Conservation (phyloP, 1,284 basidiomycete species). For the Microbotryomycetes sp. region DNA sequence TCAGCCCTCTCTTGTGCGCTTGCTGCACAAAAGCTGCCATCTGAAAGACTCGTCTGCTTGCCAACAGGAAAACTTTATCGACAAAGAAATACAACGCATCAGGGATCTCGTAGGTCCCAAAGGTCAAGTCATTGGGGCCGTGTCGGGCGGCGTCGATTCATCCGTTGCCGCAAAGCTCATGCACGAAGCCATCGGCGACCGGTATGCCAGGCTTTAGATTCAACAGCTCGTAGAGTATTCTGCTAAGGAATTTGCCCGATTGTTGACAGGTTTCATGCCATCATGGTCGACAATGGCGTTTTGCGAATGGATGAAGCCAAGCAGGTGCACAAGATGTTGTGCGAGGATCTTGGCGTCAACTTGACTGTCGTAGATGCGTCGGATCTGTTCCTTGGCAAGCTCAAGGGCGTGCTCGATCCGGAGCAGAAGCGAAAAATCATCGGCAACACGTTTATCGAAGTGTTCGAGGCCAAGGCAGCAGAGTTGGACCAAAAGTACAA, state of each 20-base stretch:
- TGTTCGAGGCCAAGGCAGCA: slow-evolving; percentile 88
- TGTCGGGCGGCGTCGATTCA: slow-evolving; percentile 95
- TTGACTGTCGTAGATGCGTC: slow-evolving; percentile 94
- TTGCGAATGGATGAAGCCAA: slow-evolving; percentile 82
- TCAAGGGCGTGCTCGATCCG: slow-evolving; percentile 88
- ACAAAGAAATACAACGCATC: slow-evolving; percentile 92
- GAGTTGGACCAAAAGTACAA: slow-evolving; percentile 78
- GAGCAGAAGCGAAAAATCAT: slow-evolving; percentile 98
- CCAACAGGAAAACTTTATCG: slow-evolving; percentile 85
- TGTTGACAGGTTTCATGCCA: slow-evolving; percentile 81
- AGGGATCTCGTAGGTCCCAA: slow-evolving; percentile 89
- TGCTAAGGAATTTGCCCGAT: neutral
- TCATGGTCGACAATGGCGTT: slow-evolving; percentile 99
- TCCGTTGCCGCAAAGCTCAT: slow-evolving; percentile 98
- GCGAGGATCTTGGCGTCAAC: slow-evolving; percentile 89
- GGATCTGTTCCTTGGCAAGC: slow-evolving; percentile 80
- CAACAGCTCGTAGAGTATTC: neutral
- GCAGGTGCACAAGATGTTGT: slow-evolving; percentile 94
- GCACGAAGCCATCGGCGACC: slow-evolving; percentile 98
- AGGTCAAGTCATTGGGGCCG: slow-evolving; percentile 95
- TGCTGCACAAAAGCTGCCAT: neutral
- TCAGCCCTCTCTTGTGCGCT: slow-evolving; percentile 37
- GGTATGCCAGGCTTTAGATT: slow-evolving; percentile 47
- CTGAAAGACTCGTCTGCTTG: neutral
- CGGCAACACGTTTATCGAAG: slow-evolving; percentile 97